These are phyloP conservation scores for Scolecobasidium constrictum DNA, from an alignment of 2,329 filamentous ascomycete species.

Conservation along the genomic window DNA sequence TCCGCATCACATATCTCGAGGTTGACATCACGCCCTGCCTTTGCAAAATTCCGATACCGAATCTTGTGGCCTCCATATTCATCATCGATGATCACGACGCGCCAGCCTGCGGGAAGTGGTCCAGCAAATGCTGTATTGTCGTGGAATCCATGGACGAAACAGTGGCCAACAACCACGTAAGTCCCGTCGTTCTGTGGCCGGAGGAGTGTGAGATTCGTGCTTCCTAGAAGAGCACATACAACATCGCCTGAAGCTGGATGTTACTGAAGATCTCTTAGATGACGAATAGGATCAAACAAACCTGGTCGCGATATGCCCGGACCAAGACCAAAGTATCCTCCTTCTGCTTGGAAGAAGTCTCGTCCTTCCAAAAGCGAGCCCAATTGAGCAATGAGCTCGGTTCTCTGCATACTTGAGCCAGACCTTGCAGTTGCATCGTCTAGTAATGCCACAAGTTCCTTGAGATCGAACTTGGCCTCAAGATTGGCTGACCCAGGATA, in stretches of 20 bases:
- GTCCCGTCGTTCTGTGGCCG: neutral
- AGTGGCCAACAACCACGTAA: neutral
- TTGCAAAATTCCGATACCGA: neutral
- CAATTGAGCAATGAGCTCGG: neutral
- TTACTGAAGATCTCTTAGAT: no score
- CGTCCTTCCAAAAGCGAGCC: neutral
- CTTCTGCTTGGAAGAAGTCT: neutral
- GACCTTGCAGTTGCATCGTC: no score
- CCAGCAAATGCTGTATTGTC: neutral
- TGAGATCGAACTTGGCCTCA: neutral
- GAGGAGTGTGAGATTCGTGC: neutral
- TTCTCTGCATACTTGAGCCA: no score
- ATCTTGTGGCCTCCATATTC: neutral
- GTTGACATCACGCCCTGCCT: neutral
- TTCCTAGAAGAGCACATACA: neutral
- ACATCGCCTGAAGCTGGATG: no score
- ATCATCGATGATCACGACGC: neutral
- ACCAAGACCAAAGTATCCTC: neutral
- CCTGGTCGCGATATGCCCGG: neutral
- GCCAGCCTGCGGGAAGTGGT: neutral
- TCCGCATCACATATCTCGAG: neutral
- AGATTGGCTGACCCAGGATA: neutral
- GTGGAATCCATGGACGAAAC: neutral
- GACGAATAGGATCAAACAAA: no score
- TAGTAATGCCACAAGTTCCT: neutral